Evolutionary conservation across 306 rosid genomes (phyloP).

Genomic region (Dalbergia oliveri): DNA sequence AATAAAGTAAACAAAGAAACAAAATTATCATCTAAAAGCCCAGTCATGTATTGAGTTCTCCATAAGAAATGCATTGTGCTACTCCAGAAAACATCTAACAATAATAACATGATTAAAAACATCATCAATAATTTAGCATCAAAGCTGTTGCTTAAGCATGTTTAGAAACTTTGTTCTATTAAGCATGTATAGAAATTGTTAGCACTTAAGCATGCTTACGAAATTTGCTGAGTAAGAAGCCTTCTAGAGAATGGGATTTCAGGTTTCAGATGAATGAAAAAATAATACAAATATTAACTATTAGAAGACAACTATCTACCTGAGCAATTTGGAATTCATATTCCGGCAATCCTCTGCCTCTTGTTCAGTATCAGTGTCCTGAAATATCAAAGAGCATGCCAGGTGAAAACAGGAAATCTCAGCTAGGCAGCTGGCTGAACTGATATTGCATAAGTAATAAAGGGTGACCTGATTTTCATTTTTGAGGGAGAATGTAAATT

Average conservation of each 20-base stretch:
- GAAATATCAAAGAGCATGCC: constrained; percentile 47
- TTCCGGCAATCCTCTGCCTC: constrained; percentile 71
- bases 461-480: constrained; percentile 65
- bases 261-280: constrained; percentile 16
- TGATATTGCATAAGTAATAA: constrained; percentile 36
- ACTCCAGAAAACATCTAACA: constrained; percentile 7
- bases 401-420: constrained; percentile 41
- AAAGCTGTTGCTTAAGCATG: constrained; percentile 28
- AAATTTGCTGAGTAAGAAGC: constrained; percentile 16
- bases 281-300: constrained; percentile 21
- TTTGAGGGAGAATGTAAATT: constrained; percentile 49
- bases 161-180: constrained; percentile 1
- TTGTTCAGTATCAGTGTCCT: constrained; percentile 59
- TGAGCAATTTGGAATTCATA: constrained; percentile 70
- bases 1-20: constrained; percentile 27
- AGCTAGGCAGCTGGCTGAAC: constrained; percentile 27
- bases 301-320: constrained; percentile 55
- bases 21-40: constrained; percentile 24
- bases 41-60: constrained; percentile 14
- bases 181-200: constrained; percentile 13
- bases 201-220: background rate
- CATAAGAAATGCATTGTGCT: constrained; percentile 19
- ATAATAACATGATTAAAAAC: constrained; percentile 32
- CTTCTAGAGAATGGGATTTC: constrained; percentile 8
- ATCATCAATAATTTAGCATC: constrained; percentile 12